Evolutionary conservation across 148 eudicot species (phyloP).

Genomic region (Camellia lanceoleosa): DNA sequence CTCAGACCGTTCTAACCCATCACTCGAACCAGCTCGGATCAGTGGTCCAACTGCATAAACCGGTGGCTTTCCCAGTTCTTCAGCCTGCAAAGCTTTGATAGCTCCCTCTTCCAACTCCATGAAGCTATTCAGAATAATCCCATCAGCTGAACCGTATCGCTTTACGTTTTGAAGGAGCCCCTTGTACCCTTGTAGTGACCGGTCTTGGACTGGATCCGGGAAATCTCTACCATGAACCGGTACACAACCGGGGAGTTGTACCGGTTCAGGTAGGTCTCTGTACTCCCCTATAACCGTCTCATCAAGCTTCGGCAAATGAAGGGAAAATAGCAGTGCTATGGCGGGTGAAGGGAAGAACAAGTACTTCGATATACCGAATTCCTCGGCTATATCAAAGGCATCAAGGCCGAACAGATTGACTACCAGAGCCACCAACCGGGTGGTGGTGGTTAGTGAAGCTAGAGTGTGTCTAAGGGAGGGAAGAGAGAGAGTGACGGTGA

Average conservation of each 20-base stretch:
- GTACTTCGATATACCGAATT: neutral
- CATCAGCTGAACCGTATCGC: slow-evolving; percentile 6
- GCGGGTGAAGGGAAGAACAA: neutral
- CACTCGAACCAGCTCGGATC: slow-evolving; percentile 6
- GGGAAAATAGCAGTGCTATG: neutral
- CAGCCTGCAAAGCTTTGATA: slow-evolving; percentile 19
- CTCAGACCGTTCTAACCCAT: neutral
- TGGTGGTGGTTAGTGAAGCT: neutral
- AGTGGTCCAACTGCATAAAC: slow-evolving; percentile 45
- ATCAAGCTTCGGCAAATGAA: slow-evolving; percentile 1
- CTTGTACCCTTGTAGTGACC: neutral
- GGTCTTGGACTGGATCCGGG: neutral
- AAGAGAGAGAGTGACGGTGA: neutral
- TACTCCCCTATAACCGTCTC: neutral
- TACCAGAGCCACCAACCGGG: neutral
- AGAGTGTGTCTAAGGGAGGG: neutral
- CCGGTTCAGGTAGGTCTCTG: neutral
- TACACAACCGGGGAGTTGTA: neutral
- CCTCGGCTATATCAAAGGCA: neutral
- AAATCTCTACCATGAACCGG: neutral
- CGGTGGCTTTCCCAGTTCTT: slow-evolving; percentile 16
- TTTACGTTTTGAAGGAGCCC: neutral
- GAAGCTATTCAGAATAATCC: slow-evolving; percentile 32
- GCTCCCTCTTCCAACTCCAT: slow-evolving; percentile 34
- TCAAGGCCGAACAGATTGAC: neutral